A percentile compares a stretch with the other conserved stretches of the same genome.
Conservation (phyloP, 805 yeast genomes). For the Lipomyces japonicus region DNA sequence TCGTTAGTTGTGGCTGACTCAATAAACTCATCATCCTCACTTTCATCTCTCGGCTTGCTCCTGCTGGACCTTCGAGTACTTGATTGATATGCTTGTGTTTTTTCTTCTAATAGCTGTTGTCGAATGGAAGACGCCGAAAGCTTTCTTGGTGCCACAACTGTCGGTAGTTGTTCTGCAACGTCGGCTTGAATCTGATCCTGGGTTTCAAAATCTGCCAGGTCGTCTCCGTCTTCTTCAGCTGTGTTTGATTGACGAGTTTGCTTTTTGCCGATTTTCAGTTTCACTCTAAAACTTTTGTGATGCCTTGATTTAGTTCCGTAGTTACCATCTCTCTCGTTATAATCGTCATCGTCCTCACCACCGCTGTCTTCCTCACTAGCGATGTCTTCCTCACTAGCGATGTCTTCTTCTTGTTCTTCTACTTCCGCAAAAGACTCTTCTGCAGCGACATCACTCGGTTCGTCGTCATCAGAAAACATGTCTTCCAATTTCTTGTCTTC, state of each 20-base stretch:
- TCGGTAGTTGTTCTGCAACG: background rate
- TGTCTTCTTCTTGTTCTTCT: background rate
- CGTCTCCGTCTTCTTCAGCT: conserved; percentile 1
- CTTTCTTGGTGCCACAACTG: conserved; percentile 2
- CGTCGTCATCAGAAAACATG: conserved; percentile 44
- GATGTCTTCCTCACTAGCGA: conserved; percentile 1
- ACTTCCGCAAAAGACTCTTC: conserved; percentile 10
- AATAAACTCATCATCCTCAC: conserved; percentile 27
- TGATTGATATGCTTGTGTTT: conserved; percentile 4
- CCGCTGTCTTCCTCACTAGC: conserved; percentile 6
- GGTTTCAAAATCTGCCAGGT: background rate
- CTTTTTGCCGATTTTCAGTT: conserved; percentile 4
- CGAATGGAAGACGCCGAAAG: conserved; percentile 20
- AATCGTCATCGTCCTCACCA: conserved; percentile 8
- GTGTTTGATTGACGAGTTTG: background rate
- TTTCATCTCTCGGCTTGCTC: conserved; percentile 29
- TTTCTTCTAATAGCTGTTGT: conserved; percentile 21
- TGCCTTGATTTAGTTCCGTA: background rate
- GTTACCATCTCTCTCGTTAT: background rate
- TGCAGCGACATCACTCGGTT: conserved; percentile 3
- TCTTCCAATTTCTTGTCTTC: conserved; percentile 18
- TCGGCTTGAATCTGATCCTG: background rate
- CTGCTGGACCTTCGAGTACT: conserved; percentile 4
- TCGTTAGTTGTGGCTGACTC: conserved; percentile 28
- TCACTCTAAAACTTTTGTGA: conserved; percentile 2